Evolutionary conservation across 768 basidiomycete genomes (phyloP).

Genomic region (Phylloporus sp.): DNA sequence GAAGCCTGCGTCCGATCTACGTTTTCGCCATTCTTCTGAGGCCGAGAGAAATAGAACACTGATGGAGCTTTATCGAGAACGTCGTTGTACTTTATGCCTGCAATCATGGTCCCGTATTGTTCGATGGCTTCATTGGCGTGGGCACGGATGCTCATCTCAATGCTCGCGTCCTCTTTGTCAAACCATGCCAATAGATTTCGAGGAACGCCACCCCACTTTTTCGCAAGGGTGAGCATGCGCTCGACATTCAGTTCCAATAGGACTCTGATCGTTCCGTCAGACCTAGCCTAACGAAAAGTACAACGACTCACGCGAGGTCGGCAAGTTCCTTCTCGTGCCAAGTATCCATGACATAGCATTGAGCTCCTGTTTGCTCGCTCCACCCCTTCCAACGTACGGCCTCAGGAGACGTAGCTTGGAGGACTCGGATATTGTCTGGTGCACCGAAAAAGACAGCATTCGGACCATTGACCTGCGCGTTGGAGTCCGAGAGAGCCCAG

Average conservation of each 20-base stretch:
- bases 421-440: neutral
- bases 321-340: neutral
- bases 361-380: neutral
- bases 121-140: too few relatives aligned
- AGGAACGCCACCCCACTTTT: neutral
- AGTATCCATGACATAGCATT: neutral
- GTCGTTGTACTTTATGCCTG: too few relatives aligned
- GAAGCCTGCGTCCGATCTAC: too few relatives aligned
- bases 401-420: neutral
- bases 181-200: too few relatives aligned
- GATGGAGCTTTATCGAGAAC: too few relatives aligned
- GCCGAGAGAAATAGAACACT: too few relatives aligned
- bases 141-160: too few relatives aligned
- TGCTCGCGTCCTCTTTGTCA: too few relatives aligned
- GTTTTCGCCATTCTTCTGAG: too few relatives aligned
- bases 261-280: neutral
- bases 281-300: neutral
- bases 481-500: slow-evolving; percentile 3
- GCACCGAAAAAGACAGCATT: fast-evolving
- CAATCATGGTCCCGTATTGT: too few relatives aligned
- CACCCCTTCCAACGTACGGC: neutral
- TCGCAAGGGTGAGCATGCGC: neutral
- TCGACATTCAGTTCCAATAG: neutral
- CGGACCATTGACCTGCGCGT: neutral
- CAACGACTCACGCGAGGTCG: neutral